These are phyloP conservation scores for Collybiopsis luxurians DNA, from an alignment of 768 basidiomycete genomes.

Conservation along the genomic window DNA sequence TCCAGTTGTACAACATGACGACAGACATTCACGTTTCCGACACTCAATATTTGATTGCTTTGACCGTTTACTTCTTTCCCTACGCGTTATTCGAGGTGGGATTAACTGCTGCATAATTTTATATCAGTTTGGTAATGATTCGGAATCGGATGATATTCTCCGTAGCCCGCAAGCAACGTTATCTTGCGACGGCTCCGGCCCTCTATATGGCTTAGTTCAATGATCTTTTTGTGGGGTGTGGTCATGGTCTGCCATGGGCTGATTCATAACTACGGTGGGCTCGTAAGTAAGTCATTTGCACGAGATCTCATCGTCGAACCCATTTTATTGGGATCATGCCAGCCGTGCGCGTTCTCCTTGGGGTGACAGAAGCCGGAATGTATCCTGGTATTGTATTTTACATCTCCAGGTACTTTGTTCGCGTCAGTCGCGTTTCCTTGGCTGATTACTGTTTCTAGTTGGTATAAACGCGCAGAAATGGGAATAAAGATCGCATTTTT, in stretches of 20 bases:
- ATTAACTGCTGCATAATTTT: neutral
- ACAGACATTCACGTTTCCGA: slow-evolving; percentile 56
- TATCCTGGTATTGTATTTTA: slow-evolving; percentile 62
- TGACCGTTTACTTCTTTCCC: slow-evolving; percentile 77
- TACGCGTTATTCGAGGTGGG: slow-evolving; percentile 68
- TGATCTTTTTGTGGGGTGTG: slow-evolving; percentile 48
- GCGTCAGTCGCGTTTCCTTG: neutral
- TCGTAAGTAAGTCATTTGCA: slow-evolving; percentile 44
- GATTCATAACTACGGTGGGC: slow-evolving; percentile 55
- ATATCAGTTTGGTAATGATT: neutral
- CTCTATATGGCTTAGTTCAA: slow-evolving; percentile 59
- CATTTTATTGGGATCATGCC: neutral
- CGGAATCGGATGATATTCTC: neutral
- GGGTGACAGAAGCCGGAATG: slow-evolving; percentile 57
- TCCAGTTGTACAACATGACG: slow-evolving; percentile 58
- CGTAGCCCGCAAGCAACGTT: slow-evolving; percentile 62
- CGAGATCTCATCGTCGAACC: neutral
- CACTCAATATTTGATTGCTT: slow-evolving; percentile 62
- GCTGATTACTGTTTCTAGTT: slow-evolving; percentile 35
- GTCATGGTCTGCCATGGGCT: slow-evolving; percentile 59
- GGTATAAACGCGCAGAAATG: slow-evolving; percentile 79
- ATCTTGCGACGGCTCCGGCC: slow-evolving; percentile 58
- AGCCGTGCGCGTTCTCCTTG: slow-evolving; percentile 65
- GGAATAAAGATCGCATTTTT: slow-evolving; percentile 71
- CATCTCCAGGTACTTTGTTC: slow-evolving; percentile 46